phyloP scores from a whole-genome alignment of 179 eudicot genomes.

The Beta corolliflora region DNA sequence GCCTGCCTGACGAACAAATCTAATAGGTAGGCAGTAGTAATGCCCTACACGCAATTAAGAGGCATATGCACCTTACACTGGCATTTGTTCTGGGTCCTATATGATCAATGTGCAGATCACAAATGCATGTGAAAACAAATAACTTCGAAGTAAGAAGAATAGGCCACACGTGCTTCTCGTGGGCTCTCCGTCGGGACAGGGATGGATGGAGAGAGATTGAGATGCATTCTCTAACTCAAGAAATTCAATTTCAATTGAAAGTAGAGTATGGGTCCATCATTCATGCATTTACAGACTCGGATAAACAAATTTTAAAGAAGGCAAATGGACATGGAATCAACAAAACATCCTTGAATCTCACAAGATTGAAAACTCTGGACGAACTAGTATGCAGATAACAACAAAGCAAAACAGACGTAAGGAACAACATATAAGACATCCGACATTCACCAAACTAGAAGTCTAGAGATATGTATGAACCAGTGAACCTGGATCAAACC shows the following conservation, averaged over 20 bases:
- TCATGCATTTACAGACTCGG: neutral
- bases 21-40: neutral
- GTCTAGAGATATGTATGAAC: neutral
- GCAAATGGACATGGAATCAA: slow-evolving; percentile 1
- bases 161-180: neutral
- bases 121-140: neutral
- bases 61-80: neutral
- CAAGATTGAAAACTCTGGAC: neutral
- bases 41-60: neutral
- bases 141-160: neutral
- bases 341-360: neutral
- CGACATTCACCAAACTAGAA: neutral
- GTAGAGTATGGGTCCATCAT: neutral
- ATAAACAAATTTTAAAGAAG: neutral
- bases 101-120: neutral
- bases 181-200: neutral
- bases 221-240: neutral
- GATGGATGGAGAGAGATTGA: neutral
- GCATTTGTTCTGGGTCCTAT: neutral
- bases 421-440: neutral
- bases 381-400: neutral
- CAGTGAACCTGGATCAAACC: slow-evolving; percentile 14
- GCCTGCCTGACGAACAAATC: neutral
- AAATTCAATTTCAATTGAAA: neutral
- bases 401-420: slow-evolving; percentile 10